These are phyloP conservation scores for Agaricus subrufescens DNA, from an alignment of 768 basidiomycete genomes.

Conservation along the genomic window DNA sequence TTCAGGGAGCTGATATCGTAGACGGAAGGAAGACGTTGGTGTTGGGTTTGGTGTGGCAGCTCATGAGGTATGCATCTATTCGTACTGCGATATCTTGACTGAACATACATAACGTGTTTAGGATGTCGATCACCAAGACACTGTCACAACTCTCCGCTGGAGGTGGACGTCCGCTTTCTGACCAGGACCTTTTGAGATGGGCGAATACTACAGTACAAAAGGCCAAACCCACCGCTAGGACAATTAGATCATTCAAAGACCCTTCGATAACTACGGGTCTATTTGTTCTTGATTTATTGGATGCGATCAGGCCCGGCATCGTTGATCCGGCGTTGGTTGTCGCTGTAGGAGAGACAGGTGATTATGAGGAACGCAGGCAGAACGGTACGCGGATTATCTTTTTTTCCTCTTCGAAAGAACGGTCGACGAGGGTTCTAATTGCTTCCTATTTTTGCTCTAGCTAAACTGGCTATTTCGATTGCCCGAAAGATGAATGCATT, in stretches of 20 bases:
- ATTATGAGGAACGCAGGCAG: constrained; percentile 85
- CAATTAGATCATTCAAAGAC: constrained; percentile 94
- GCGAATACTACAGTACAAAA: constrained; percentile 86
- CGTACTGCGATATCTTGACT: neutral
- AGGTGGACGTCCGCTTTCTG: constrained; percentile 80
- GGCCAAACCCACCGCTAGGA: constrained; percentile 48
- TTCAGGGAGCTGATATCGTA: constrained; percentile 96
- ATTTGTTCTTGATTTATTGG: constrained; percentile 91
- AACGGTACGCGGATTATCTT: constrained; percentile 61
- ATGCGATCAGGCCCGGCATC: constrained; percentile 88
- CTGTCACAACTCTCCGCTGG: constrained; percentile 69
- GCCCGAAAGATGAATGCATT: constrained; percentile 96
- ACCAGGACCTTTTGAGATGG: constrained; percentile 94
- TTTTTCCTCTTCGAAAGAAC: neutral
- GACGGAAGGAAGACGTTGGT: constrained; percentile 92
- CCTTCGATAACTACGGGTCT: constrained; percentile 82
- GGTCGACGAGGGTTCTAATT: neutral
- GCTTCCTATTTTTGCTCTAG: constrained; percentile 30
- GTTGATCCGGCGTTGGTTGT: constrained; percentile 85
- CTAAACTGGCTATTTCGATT: constrained; percentile 96
- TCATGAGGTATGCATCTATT: constrained; percentile 69
- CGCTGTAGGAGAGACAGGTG: constrained; percentile 51
- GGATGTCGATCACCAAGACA: constrained; percentile 88
- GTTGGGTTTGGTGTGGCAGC: constrained; percentile 95
- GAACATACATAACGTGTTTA: constrained; percentile 17